Evolutionary conservation across 148 eudicot species (phyloP).

Genomic region (Beta vulgaris): DNA sequence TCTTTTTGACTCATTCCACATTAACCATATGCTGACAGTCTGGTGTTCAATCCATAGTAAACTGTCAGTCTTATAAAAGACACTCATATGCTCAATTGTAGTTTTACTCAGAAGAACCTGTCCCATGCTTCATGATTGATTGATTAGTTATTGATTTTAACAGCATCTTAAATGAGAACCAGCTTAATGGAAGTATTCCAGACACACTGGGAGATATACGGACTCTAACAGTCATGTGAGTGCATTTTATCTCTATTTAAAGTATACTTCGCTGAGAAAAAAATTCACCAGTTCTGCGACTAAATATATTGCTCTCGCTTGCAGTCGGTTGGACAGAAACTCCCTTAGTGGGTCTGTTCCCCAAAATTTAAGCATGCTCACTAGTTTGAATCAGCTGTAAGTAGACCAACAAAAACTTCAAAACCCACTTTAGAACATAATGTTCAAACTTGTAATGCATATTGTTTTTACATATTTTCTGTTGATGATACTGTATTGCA

Average conservation of each 20-base stretch:
- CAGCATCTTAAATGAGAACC: slow-evolving; percentile 34
- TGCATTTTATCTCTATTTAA: slow-evolving; percentile 1
- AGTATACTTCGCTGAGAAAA: neutral
- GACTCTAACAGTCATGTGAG: slow-evolving; percentile 34
- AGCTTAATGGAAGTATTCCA: slow-evolving; percentile 33
- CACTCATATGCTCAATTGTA: neutral
- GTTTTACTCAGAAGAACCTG: neutral
- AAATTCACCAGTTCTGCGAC: neutral
- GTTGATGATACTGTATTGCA: slow-evolving; percentile 14
- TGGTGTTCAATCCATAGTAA: neutral
- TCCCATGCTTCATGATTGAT: slow-evolving; percentile 1
- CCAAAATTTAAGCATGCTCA: slow-evolving; percentile 20
- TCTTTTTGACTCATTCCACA: neutral
- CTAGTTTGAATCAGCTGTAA: slow-evolving; percentile 30
- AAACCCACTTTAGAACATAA: neutral
- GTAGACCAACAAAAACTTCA: slow-evolving; percentile 1
- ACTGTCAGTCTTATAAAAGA: neutral
- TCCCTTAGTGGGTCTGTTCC: slow-evolving; percentile 29
- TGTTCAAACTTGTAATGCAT: neutral
- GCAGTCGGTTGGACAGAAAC: slow-evolving; percentile 39
- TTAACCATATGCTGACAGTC: neutral
- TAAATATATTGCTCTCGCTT: slow-evolving; percentile 13
- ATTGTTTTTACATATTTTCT: neutral
- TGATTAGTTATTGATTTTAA: neutral
- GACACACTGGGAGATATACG: slow-evolving; percentile 29